Base-by-base conservation (phyloP, 257 asterid genomes). In the Fraxinus americana region DNA sequence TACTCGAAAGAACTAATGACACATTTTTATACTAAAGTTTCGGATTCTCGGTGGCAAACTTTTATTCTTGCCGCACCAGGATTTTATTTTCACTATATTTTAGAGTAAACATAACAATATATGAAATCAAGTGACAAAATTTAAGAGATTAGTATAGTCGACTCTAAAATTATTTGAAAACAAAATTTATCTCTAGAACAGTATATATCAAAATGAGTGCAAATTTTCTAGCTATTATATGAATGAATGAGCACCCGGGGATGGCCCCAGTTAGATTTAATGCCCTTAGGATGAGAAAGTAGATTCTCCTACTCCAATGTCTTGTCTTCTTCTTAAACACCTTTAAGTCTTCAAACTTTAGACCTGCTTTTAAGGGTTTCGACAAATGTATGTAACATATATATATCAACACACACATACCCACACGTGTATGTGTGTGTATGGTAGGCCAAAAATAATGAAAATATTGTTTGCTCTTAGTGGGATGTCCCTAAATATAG, bases 331-430 rank as follows among this genome's bases (percentile, higher is more conserved):
- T 89, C 88, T 80, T 78, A 69, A 77, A 82, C 83, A 75, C 86
- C 86, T 86, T 88, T 85, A 81, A 82, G 74, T 74, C 87, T 86
- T 79, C 74, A 87, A 81, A 87, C 95, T 88, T 90, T 87, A 84
- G 86, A 87, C 92, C 92, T 82, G 81, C 93, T 89, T 92, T 92
- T 86, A 75, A 85, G 95, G 92, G 89, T 82, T 85, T 86, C 82
- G 83, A 89, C 87, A 75, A 76, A 82, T 75, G 54, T 80, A 78
- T 82, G 83, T 80, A 73, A 86, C 1, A 4, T 50, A 54, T 21
- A 63, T 11, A 11, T 4, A 25, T 2, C 0, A 0, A 25, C 19
- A 23, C 35, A 25, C 17, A 63, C 7, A 7, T 10, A 41, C 16
- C 14, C 35, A 9, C 35, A 25, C 19, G 35, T 25, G 19, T 63